Percentiles rank a stretch among this genome's conserved stretches.
Evolutionary conservation across 208 protist genomes (phyloP).

Genomic region (Leishmania guyanensis): DNA sequence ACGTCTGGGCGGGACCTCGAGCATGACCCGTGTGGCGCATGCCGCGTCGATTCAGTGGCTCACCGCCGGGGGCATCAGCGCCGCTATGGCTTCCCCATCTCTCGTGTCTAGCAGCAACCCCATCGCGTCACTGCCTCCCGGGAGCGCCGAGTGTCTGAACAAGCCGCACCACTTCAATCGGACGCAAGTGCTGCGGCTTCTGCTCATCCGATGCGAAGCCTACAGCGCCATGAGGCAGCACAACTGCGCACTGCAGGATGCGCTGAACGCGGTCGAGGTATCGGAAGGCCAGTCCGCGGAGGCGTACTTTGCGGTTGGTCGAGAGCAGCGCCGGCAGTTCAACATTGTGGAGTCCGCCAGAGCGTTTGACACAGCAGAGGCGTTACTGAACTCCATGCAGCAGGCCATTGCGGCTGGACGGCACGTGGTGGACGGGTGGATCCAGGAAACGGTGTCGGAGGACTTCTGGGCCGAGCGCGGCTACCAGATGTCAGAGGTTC

Average conservation of each 20-base stretch:
- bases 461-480: slow-evolving; percentile 80
- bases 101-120: neutral
- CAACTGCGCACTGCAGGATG: slow-evolving; percentile 66
- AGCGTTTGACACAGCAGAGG: slow-evolving; percentile 72
- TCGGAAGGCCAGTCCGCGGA: slow-evolving; percentile 55
- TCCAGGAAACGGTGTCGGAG: slow-evolving; percentile 36
- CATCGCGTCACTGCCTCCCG: slow-evolving; percentile 7
- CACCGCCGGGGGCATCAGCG: slow-evolving; percentile 15
- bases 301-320: slow-evolving; percentile 70
- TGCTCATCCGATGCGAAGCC: slow-evolving; percentile 74
- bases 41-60: slow-evolving; percentile 27
- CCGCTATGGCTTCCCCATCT: neutral
- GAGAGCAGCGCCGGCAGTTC: slow-evolving; percentile 60
- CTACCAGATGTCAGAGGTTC: slow-evolving; percentile 53
- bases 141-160: slow-evolving; percentile 24
- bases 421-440: slow-evolving; percentile 30
- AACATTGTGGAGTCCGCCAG: slow-evolving; percentile 49
- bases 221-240: slow-evolving; percentile 58
- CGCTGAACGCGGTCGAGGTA: slow-evolving; percentile 49
- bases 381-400: slow-evolving; percentile 43
- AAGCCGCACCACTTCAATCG: slow-evolving; percentile 46
- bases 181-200: slow-evolving; percentile 60
- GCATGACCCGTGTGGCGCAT: neutral
- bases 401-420: slow-evolving; percentile 25
- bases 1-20: slow-evolving; percentile 3